Evolutionary conservation across 108 stramenopile species (phyloP).

Genomic region (Parietichytrium sp.): DNA sequence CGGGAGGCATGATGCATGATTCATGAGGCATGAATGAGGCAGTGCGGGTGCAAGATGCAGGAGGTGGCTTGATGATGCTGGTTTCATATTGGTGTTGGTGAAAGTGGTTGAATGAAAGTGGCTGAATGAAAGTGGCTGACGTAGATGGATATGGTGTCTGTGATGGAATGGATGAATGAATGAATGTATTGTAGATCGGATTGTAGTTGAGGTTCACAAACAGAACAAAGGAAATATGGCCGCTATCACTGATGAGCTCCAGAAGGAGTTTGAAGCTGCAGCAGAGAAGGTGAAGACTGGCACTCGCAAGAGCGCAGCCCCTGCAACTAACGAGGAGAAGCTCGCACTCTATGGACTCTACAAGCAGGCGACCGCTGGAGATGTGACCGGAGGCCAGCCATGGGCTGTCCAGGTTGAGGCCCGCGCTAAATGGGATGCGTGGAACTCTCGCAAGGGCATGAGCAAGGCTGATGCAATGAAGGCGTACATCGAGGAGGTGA

Average conservation of each 20-base stretch:
- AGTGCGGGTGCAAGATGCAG: too few species aligned
- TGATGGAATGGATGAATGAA: too few species aligned
- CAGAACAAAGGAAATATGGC: too few species aligned
- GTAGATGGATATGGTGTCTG: too few species aligned
- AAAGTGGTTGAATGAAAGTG: too few species aligned
- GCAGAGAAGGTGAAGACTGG: background rate
- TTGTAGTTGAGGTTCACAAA: too few species aligned
- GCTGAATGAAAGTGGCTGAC: too few species aligned
- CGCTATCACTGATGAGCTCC: conserved; percentile 11
- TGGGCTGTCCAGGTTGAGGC: conserved; percentile 33
- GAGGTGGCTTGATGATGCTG: too few species aligned
- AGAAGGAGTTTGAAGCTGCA: background rate
- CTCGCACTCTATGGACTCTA: conserved; percentile 36
- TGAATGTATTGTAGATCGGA: too few species aligned
- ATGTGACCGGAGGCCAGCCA: conserved; percentile 2
- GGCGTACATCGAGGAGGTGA: conserved; percentile 42
- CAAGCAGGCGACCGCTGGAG: conserved; percentile 43
- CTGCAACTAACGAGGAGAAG: conserved; percentile 35
- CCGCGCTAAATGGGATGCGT: conserved; percentile 41
- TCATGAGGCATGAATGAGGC: too few species aligned
- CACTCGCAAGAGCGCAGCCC: background rate
- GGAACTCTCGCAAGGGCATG: conserved; percentile 39
- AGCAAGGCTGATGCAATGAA: background rate
- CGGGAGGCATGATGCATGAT: too few species aligned
- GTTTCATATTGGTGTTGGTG: too few species aligned